phyloP scores from a whole-genome alignment of 2,329 filamentous ascomycete genomes.

The Cercospora sp. region DNA sequence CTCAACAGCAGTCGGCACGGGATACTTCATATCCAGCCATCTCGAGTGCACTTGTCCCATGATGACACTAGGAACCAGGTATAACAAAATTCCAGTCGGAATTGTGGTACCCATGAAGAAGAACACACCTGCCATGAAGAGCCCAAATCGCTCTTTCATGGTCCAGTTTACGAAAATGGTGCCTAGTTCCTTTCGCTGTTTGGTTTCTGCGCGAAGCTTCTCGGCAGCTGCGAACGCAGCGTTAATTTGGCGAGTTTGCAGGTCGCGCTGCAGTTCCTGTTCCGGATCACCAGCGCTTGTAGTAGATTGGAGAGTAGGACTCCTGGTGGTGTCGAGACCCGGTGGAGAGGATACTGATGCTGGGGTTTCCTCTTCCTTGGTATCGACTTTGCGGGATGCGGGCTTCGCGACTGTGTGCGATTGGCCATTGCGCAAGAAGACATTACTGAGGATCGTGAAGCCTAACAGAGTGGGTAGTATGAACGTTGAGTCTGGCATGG shows the following conservation, averaged over 20 bases:
- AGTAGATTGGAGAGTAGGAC: not conserved
- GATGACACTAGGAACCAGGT: conserved; percentile 34
- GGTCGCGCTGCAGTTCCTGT: not conserved
- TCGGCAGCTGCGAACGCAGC: conserved; percentile 14
- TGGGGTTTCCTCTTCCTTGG: not conserved
- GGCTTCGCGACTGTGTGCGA: not conserved
- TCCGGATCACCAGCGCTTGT: not conserved
- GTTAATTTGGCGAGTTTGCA: conserved; percentile 11
- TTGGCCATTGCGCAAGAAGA: not conserved
- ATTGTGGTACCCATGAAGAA: conserved; percentile 39
- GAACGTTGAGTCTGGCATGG: conserved; percentile 52
- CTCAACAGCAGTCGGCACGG: conserved; percentile 27
- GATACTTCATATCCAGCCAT: conserved; percentile 33
- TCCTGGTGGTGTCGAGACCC: not conserved
- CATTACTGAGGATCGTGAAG: conserved; percentile 18
- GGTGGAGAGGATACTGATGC: not conserved
- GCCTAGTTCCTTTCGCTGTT: not conserved
- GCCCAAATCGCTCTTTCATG: conserved; percentile 25
- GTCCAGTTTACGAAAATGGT: conserved; percentile 15
- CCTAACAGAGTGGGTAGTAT: conserved; percentile 23
- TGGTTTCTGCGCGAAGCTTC: conserved; percentile 1
- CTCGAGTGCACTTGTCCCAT: conserved; percentile 24
- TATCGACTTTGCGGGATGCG: not conserved
- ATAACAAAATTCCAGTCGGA: conserved; percentile 46
- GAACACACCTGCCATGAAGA: conserved; percentile 39